A percentile compares a stretch with the other conserved stretches of the same genome.
These are phyloP conservation scores for Rhododendron simsii DNA, from an alignment of 148 eudicot genomes.

Conservation along the genomic window DNA sequence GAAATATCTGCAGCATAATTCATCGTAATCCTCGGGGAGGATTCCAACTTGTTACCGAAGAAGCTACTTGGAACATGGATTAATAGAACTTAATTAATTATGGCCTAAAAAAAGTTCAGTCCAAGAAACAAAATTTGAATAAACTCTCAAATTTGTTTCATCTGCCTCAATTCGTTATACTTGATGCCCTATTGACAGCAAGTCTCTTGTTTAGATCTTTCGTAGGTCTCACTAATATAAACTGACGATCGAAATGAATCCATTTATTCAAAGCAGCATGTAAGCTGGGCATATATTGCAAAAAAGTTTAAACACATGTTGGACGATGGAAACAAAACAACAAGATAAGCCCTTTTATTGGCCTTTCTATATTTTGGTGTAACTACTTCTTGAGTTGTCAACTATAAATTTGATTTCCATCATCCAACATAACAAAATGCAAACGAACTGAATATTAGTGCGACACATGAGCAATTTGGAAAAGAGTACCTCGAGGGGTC, in stretches of 20 bases:
- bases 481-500: background rate
- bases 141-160: no score
- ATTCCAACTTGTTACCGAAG: background rate
- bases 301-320: background rate
- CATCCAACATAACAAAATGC: background rate
- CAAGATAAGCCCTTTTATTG: background rate
- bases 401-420: background rate
- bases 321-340: background rate
- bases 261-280: background rate
- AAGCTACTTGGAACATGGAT: background rate
- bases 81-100: background rate
- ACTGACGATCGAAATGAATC: no score
- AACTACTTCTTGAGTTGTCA: background rate
- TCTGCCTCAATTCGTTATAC: no score
- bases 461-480: background rate
- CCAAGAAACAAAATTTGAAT: no score
- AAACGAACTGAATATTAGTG: background rate
- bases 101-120: no score
- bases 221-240: no score
- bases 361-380: background rate
- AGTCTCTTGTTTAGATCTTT: background rate
- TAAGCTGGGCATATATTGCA: background rate
- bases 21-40: background rate
- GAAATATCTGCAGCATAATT: background rate
- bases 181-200: background rate